A percentile compares a stretch with the other conserved stretches of the same genome.
Conservation (phyloP, 768 basidiomycete species). For the Suillus plorans region DNA sequence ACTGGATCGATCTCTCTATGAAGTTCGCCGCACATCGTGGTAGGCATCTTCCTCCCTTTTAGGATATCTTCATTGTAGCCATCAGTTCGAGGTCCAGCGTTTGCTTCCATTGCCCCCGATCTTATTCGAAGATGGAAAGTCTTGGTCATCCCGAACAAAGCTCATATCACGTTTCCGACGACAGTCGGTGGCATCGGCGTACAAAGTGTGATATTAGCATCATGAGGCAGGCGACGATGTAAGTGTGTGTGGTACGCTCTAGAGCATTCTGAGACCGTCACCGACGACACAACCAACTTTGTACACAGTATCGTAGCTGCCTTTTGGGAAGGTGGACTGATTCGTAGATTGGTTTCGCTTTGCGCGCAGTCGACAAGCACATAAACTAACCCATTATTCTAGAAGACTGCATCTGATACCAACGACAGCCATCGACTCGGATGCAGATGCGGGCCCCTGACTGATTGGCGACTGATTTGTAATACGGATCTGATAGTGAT, state of each 20-base stretch:
- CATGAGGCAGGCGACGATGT: no score
- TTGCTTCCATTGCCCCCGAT: not conserved
- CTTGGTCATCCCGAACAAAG: not conserved
- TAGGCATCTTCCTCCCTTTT: not conserved
- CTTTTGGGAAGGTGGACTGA: no score
- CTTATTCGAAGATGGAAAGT: not conserved
- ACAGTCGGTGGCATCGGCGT: no score
- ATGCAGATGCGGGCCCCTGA: not conserved
- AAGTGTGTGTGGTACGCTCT: no score
- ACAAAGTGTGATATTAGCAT: no score
- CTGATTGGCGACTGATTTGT: not conserved
- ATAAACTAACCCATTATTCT: not conserved
- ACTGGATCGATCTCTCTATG: not conserved
- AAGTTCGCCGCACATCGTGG: not conserved
- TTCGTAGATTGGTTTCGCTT: not conserved
- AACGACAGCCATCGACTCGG: not conserved
- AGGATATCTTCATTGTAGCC: not conserved
- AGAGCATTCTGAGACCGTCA: no score
- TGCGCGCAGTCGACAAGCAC: not conserved
- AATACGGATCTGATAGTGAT: not conserved
- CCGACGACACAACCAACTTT: no score
- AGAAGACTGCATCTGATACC: not conserved
- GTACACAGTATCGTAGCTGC: no score
- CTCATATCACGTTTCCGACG: not conserved
- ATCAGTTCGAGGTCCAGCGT: not conserved